These are phyloP conservation scores for Strobilomyces echinocephalus DNA, from an alignment of 768 basidiomycete species.

Conservation along the genomic window DNA sequence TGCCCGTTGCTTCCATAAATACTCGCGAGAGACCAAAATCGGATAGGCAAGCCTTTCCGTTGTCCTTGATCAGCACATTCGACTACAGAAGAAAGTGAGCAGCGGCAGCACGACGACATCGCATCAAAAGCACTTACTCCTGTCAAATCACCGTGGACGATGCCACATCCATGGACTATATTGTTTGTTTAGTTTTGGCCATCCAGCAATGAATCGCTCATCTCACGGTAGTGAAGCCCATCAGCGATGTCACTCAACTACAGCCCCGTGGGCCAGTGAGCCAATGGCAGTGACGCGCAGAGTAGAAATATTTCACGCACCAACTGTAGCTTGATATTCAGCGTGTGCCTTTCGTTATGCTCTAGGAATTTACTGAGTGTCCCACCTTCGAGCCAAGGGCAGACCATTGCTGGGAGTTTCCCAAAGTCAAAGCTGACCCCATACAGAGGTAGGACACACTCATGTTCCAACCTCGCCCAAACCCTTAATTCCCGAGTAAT, in stretches of 20 bases:
- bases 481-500: constrained; percentile 16
- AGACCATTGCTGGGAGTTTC: constrained; percentile 30
- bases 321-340: constrained; percentile 6
- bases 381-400: constrained; percentile 33
- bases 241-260: constrained; percentile 18
- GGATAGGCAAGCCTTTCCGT: constrained; percentile 29
- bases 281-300: neutral
- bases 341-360: constrained; percentile 3
- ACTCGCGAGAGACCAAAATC: constrained; percentile 36
- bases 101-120: neutral
- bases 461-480: constrained; percentile 28
- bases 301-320: constrained; percentile 8
- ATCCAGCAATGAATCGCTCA: neutral
- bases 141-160: constrained; percentile 45
- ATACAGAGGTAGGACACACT: constrained; percentile 25
- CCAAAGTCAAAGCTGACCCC: constrained; percentile 30
- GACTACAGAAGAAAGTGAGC: constrained; percentile 18
- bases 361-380: constrained; percentile 23
- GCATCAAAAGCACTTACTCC: constrained; percentile 27
- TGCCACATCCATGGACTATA: constrained; percentile 18
- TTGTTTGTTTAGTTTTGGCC: neutral
- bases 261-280: neutral
- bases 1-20: constrained; percentile 20
- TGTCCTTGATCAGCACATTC: constrained; percentile 33
- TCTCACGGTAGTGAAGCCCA: constrained; percentile 23